Evolutionary conservation across 1,284 basidiomycete genomes (phyloP), one percentile per base, ranked within the genome.

Genomic region (Rhodotorula sp.): DNA sequence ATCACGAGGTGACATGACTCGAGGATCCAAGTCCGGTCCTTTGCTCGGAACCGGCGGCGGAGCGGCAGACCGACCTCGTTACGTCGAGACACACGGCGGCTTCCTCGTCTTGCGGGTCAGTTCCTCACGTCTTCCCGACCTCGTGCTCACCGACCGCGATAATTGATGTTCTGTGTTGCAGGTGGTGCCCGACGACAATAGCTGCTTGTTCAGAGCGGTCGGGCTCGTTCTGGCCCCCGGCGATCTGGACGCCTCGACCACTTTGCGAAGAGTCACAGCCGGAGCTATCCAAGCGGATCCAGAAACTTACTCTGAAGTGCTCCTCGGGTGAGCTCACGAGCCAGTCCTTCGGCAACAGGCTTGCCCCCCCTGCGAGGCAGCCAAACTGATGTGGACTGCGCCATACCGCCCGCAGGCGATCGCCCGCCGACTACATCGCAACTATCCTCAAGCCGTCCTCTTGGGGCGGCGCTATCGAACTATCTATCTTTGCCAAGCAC

Each of bases 391-490:
- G 16, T 7, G 2, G 7, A 19, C 10, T 12, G n/a, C 56, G 23
- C 23, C 2, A 23, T 14, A 10, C 38, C 8, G 38, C 10, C 14
- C 56, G 21, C 74, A 59, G 55, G 55, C 60, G 56, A 60, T 49
- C 90, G 5, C 87, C 88, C 10, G 85, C 88, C 21, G 84, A 87
- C 60, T 97, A 97, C 80, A 90, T 93, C 75, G 77, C 84, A 8
- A 90, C 89, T 8, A 97, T 97, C 71, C 83, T 88, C 57, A 89
- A 89, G 61, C 87, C 90, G 1, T 83, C 86, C 1, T 87, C 90
- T 0, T 97, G 94, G 94, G 94, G 94, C 57, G 95, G 94, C 21
- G 94, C 94, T 3, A 95, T 97, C 78, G 19, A 80, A 64, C 76
- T 80, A 0, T 83, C 88, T 5, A 88, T 95, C 75, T 88, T 97